A percentile compares a stretch with the other conserved stretches of the same genome.
phyloP scores from a whole-genome alignment of 768 basidiomycete species.

The Cystoderma amianthinum region DNA sequence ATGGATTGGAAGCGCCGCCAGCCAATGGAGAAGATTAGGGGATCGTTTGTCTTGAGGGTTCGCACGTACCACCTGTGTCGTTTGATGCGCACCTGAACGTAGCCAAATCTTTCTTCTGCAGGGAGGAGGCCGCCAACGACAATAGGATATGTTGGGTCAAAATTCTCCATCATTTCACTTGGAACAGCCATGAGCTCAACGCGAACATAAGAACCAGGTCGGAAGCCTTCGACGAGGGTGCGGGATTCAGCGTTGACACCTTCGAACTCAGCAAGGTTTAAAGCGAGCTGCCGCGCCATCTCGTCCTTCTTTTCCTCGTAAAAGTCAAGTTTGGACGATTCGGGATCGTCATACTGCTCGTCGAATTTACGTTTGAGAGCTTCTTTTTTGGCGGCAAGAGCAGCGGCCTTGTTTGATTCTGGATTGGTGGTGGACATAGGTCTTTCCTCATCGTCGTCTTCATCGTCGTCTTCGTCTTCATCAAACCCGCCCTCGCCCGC shows the following conservation, averaged over 20 bases:
- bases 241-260: conserved; percentile 72
- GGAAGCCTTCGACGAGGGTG: conserved; percentile 82
- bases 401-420: conserved; percentile 34
- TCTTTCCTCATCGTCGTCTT: conserved; percentile 22
- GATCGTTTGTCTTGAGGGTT: conserved; percentile 96
- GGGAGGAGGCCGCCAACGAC: conserved; percentile 87
- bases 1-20: conserved; percentile 96
- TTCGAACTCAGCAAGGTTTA: conserved; percentile 84
- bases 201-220: conserved; percentile 89
- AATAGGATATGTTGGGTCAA: conserved; percentile 87
- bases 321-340: conserved; percentile 73
- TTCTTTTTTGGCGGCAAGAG: conserved; percentile 83
- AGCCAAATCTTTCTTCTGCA: conserved; percentile 89
- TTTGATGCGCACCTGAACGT: conserved; percentile 92
- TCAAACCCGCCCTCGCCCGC: conserved; percentile 30
- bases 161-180: conserved; percentile 88
- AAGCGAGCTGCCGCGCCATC: conserved; percentile 73
- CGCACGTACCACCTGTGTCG: conserved; percentile 89
- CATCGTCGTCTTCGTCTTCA: conserved; percentile 24
- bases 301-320: conserved; percentile 91
- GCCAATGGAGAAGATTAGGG: conserved; percentile 92
- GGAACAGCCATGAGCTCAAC: conserved; percentile 83
- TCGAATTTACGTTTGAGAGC: conserved; percentile 92
- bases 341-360: conserved; percentile 91
- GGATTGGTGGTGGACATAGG: conserved; percentile 5